These are phyloP conservation scores for Megacollybia platyphylla DNA, from an alignment of 1,284 basidiomycete genomes.

Conservation along the genomic window DNA sequence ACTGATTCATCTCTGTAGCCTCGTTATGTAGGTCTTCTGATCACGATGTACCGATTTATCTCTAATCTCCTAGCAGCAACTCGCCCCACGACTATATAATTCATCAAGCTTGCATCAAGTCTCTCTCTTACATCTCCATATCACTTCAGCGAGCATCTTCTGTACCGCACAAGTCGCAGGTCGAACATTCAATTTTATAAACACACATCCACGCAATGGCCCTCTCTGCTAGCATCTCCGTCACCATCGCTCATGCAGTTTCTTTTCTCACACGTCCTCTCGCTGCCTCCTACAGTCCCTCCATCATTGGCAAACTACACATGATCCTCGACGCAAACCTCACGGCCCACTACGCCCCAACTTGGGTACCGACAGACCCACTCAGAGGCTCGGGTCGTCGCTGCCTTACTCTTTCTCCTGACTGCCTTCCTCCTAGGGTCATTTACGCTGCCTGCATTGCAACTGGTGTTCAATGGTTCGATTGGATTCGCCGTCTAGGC, in stretches of 20 bases:
- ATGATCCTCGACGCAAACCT: conserved; percentile 59
- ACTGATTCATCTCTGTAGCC: no score
- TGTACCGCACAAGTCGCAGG: conserved; percentile 10
- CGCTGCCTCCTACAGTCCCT: conserved; percentile 35
- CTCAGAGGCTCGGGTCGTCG: conserved; percentile 56
- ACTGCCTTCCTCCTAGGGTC: conserved; percentile 50
- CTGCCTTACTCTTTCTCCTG: conserved; percentile 61
- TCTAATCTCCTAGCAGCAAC: neutral
- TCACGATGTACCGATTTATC: neutral
- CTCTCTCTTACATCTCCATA: conserved; percentile 4
- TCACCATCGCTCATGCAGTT: conserved; percentile 59
- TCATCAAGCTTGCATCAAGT: conserved; percentile 5
- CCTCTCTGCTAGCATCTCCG: conserved; percentile 23
- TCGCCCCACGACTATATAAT: conserved; percentile 5
- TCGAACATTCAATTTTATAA: conserved; percentile 10
- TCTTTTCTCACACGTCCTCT: conserved; percentile 59
- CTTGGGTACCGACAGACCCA: conserved; percentile 53
- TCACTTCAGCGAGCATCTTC: conserved; percentile 7
- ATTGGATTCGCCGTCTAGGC: conserved; percentile 60
- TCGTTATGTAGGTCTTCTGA: no score
- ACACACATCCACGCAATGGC: conserved; percentile 15
- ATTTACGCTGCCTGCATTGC: conserved; percentile 58
- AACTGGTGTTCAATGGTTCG: conserved; percentile 60
- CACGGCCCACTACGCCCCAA: conserved; percentile 46
- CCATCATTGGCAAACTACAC: conserved; percentile 53